Evolutionary conservation across 305 asterid species (phyloP).

Genomic region (Lippia alba): DNA sequence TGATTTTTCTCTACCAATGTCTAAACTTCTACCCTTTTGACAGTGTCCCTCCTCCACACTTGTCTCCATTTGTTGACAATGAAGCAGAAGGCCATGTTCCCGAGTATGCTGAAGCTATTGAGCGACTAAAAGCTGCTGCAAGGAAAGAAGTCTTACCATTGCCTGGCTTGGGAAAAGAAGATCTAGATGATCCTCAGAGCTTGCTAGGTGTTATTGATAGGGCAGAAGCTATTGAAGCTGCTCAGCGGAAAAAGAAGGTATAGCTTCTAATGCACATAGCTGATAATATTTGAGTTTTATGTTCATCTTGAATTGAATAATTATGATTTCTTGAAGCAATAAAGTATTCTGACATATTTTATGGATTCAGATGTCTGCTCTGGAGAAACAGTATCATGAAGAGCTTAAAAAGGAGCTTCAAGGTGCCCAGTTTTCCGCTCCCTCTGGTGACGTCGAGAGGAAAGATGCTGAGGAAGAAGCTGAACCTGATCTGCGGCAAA

Average conservation of each 20-base stretch:
- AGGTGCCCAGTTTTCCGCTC: slow-evolving; percentile 47
- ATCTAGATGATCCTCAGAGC: slow-evolving; percentile 79
- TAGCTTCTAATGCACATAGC: slow-evolving; percentile 5
- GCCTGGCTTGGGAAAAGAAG: slow-evolving; percentile 88
- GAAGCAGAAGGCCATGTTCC: slow-evolving; percentile 96
- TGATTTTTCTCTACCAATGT: neutral
- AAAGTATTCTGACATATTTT: neutral
- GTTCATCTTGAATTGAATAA: neutral
- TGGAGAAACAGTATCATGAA: slow-evolving; percentile 64
- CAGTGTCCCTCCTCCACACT: slow-evolving; percentile 98
- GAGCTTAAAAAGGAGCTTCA: slow-evolving; percentile 68
- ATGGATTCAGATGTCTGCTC: slow-evolving; percentile 58
- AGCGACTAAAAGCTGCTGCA: slow-evolving; percentile 87
- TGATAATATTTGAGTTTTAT: neutral
- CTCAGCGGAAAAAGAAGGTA: slow-evolving; percentile 77
- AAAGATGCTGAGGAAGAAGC: slow-evolving; percentile 46
- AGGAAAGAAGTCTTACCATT: slow-evolving; percentile 85
- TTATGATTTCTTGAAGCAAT: neutral
- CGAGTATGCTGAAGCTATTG: slow-evolving; percentile 92
- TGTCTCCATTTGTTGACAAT: slow-evolving; percentile 97
- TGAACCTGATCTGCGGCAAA: slow-evolving; percentile 51
- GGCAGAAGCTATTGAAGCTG: slow-evolving; percentile 84
- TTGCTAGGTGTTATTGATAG: slow-evolving; percentile 76
- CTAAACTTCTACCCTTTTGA: slow-evolving; percentile 12
- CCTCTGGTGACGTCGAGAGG: slow-evolving; percentile 38